phyloP scores from a whole-genome alignment of 768 basidiomycete genomes.

The Leccinum disarticulatum region DNA sequence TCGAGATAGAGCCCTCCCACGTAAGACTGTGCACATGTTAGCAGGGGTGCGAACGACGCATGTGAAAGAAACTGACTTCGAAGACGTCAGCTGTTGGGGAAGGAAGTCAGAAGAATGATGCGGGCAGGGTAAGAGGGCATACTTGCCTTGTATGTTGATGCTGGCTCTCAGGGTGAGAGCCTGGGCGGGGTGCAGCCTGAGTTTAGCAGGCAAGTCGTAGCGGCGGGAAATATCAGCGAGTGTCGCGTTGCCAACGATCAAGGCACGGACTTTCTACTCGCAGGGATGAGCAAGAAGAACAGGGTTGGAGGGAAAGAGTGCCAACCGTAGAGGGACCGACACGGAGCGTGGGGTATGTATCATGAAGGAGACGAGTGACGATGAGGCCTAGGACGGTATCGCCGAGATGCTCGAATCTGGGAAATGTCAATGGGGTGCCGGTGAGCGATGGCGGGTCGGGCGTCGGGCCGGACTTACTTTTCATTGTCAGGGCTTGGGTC shows the following conservation, averaged over 20 bases:
- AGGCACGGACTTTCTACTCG: conserved; percentile 70
- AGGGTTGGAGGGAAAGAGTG: not conserved
- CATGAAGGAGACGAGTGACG: conserved; percentile 62
- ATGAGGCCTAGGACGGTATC: conserved; percentile 70
- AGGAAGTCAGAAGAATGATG: conserved; percentile 5
- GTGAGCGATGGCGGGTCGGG: not conserved
- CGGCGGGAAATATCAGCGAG: conserved; percentile 68
- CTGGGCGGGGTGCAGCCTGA: conserved; percentile 71
- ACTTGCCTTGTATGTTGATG: conserved; percentile 66
- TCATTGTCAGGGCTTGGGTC: conserved; percentile 84
- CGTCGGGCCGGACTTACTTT: conserved; percentile 46
- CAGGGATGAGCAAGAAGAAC: no score
- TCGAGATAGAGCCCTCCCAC: conserved; percentile 78
- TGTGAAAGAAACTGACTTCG: conserved; percentile 49
- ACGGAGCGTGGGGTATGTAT: conserved; percentile 64
- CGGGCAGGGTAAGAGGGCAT: conserved; percentile 1
- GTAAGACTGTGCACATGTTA: conserved; percentile 52
- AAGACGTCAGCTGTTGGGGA: conserved; percentile 66
- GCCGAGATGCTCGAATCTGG: conserved; percentile 74
- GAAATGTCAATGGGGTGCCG: no score
- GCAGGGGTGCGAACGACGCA: not conserved
- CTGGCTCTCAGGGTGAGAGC: conserved; percentile 70
- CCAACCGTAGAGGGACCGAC: conserved; percentile 72
- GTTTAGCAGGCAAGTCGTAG: conserved; percentile 61
- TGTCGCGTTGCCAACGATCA: conserved; percentile 73